Evolutionary conservation across 441 rosid genomes (phyloP).

Genomic region (Adansonia grandidieri): DNA sequence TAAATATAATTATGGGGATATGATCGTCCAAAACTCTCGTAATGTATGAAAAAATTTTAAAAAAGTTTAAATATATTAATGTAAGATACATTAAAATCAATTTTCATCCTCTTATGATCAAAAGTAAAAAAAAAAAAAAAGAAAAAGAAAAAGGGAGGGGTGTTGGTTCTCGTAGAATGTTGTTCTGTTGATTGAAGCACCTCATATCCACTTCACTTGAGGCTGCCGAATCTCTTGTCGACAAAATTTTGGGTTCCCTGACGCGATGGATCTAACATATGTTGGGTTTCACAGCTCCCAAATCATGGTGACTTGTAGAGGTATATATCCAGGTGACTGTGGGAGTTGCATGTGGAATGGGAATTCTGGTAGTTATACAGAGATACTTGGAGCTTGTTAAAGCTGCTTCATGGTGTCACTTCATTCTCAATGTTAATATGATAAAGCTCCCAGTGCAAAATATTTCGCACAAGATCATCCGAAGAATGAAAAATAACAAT

Average conservation of each 20-base stretch:
- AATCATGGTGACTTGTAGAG: not conserved
- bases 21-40: too few species aligned
- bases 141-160: too few species aligned
- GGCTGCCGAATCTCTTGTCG: not conserved
- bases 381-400: not conserved
- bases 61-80: too few species aligned
- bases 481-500: too few species aligned
- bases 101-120: too few species aligned
- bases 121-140: too few species aligned
- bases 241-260: not conserved
- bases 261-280: not conserved
- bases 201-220: not conserved
- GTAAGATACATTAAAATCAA: too few species aligned
- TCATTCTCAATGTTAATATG: not conserved
- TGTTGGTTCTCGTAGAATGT: not conserved
- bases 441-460: too few species aligned
- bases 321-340: not conserved
- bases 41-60: too few species aligned
- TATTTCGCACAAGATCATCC: too few species aligned
- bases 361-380: not conserved
- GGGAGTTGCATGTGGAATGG: not conserved
- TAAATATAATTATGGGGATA: too few species aligned
- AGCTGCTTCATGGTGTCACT: not conserved
- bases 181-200: not conserved
- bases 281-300: not conserved